Evolutionary conservation across 2,329 filamentous ascomycete genomes (phyloP), one percentile per base, ranked within the genome.

Genomic region (Neurospora crassa): DNA sequence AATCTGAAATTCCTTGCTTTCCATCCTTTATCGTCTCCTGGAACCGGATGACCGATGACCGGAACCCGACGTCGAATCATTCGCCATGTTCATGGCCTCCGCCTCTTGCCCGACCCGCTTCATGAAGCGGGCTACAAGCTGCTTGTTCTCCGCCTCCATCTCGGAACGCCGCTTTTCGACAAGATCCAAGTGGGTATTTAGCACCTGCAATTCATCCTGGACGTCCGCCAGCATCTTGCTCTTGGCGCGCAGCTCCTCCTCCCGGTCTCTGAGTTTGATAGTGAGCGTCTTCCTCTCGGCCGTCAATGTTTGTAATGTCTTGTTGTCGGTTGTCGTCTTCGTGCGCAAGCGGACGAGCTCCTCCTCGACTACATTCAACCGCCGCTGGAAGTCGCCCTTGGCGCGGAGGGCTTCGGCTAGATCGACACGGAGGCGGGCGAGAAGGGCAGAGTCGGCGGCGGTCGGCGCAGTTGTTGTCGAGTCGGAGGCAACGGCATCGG

Each of bases 81-180:
- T 89, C 72, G 86, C 85, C 69, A 84, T 80, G 77, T 98, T 98
- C 91, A 97, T 94, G 74, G 88, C 90, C 71, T 96, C 92, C 12
- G 92, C 95, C 82, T 97, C 94, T 78, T 90, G 87, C 4, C 90
- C 91, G 87, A 96, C 96, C 74, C 91, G 86, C 78, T 89, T 89
- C 91, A 98, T 94, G 93, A 94, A 98, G 70, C 96, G 87, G 79
- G 94, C 91, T 70, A 97, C 90, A 70, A 99, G 85, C 75, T 97
- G 92, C 78, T 92, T 90, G 78, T 98, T 98, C 79, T 98, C 96
- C 72, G 85, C 86, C 78, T 90, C 88, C 74, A 97, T 83, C 80
- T 89, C 90, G 78, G 91, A 89, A 40, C 87, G 85, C 78, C 89
- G 89, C 79, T 94, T 88, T 79, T 96, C 94, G 3, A 91, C 90